Evolutionary conservation across 2,329 filamentous ascomycete genomes (phyloP).

Genomic region (Clonostachys rhizophaga): DNA sequence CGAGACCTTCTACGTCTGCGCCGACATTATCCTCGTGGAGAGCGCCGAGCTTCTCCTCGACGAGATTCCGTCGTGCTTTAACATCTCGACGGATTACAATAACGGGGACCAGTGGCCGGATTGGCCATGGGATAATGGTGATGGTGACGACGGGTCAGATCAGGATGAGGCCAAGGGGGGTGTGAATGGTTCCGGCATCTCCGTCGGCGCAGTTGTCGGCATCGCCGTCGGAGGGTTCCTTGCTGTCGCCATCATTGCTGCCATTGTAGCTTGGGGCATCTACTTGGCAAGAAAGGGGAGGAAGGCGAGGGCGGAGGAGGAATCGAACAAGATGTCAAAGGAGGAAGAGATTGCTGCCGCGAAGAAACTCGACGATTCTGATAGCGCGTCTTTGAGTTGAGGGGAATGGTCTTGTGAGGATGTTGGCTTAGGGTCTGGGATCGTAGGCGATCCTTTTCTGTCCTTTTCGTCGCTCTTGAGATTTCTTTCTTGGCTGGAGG

Average conservation of each 20-base stretch:
- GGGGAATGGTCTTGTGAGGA: no score
- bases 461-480: no score
- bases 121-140: neutral
- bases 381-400: no score
- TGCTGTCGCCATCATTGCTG: neutral
- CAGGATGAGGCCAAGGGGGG: neutral
- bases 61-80: neutral
- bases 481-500: no score
- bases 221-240: neutral
- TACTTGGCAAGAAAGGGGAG: no score
- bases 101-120: neutral
- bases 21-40: neutral
- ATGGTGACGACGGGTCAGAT: neutral
- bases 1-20: neutral
- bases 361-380: no score
- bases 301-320: no score
- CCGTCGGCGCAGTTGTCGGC: neutral
- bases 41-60: neutral
- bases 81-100: neutral
- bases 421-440: no score
- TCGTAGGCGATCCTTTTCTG: no score
- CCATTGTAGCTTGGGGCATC: neutral
- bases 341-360: no score
- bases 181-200: neutral
- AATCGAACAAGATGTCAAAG: no score